Evolutionary conservation across 148 eudicot species (phyloP).

Genomic region (Bassia scoparia): DNA sequence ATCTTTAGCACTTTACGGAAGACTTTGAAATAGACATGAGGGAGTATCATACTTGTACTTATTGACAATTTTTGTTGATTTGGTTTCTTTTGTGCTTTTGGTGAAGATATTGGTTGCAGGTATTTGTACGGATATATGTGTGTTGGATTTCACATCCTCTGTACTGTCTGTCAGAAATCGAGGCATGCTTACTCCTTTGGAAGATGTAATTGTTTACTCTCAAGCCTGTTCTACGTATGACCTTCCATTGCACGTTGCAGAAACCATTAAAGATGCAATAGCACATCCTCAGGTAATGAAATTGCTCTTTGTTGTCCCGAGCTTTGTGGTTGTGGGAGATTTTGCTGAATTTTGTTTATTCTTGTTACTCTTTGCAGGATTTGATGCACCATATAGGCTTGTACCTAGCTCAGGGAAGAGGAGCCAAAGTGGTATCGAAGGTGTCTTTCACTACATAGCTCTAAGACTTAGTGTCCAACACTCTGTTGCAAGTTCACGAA

Average conservation of each 20-base stretch:
- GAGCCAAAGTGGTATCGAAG: slow-evolving; percentile 77
- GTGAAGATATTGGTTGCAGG: slow-evolving; percentile 81
- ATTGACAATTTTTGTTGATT: too few species aligned
- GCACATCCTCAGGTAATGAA: slow-evolving; percentile 83
- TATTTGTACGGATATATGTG: slow-evolving; percentile 92
- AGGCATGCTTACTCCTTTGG: slow-evolving; percentile 61
- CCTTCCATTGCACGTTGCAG: slow-evolving; percentile 67
- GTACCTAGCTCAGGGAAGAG: slow-evolving; percentile 79
- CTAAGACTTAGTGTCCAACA: slow-evolving; percentile 8
- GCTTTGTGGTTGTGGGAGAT: neutral
- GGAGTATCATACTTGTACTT: too few species aligned
- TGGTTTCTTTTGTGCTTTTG: neutral
- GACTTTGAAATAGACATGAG: too few species aligned
- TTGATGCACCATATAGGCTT: slow-evolving; percentile 87
- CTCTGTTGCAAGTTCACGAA: slow-evolving; percentile 15
- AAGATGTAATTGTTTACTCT: slow-evolving; percentile 85
- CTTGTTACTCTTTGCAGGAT: slow-evolving; percentile 40
- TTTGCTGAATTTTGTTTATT: slow-evolving; percentile 2
- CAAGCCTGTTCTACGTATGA: slow-evolving; percentile 84
- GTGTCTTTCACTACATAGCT: slow-evolving; percentile 34
- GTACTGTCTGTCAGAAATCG: slow-evolving; percentile 84
- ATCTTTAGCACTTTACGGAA: too few species aligned
- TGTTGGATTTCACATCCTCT: slow-evolving; percentile 81
- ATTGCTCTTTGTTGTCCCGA: neutral
- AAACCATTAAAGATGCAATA: slow-evolving; percentile 46